phyloP scores from a whole-genome alignment of 345 rosid species.

The Geranium rotundifolium region DNA sequence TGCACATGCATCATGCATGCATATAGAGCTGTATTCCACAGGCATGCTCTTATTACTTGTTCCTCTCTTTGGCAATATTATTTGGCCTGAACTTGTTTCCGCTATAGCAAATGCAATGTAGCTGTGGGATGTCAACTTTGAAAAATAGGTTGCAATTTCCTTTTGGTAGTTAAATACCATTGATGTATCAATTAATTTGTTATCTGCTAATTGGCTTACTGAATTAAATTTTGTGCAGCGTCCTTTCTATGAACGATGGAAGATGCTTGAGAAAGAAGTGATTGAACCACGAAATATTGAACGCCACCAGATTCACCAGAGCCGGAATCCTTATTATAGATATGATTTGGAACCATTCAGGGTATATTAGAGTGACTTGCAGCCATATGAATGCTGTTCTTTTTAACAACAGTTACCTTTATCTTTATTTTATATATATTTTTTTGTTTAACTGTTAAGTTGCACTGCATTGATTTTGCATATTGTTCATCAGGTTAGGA shows the following conservation, averaged over 20 bases:
- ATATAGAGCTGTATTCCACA: not conserved
- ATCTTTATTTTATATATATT: not conserved
- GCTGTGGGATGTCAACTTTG: not conserved
- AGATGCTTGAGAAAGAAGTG: conserved; percentile 90
- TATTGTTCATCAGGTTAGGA: conserved; percentile 56
- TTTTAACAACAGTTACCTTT: not conserved
- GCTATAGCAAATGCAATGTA: not conserved
- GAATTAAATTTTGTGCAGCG: conserved; percentile 42
- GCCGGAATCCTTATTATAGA: conserved; percentile 68
- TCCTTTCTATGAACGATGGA: conserved; percentile 95
- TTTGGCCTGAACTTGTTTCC: not conserved
- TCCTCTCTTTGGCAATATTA: not conserved
- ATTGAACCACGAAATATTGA: conserved; percentile 90
- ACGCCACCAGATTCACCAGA: conserved; percentile 50
- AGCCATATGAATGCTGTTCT: not conserved
- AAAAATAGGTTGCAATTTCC: not conserved
- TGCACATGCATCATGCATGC: not conserved
- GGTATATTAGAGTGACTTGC: conserved; percentile 35
- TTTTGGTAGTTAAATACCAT: not conserved
- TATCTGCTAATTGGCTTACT: conserved; percentile 1
- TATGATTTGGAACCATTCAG: conserved; percentile 93
- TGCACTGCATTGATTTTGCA: conserved; percentile 10
- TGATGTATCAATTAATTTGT: not conserved
- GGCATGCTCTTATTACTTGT: not conserved
- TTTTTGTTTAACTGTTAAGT: conserved; percentile 6